Conservation (phyloP, 306 rosid genomes). For the Lathyrus tuberosus region DNA sequence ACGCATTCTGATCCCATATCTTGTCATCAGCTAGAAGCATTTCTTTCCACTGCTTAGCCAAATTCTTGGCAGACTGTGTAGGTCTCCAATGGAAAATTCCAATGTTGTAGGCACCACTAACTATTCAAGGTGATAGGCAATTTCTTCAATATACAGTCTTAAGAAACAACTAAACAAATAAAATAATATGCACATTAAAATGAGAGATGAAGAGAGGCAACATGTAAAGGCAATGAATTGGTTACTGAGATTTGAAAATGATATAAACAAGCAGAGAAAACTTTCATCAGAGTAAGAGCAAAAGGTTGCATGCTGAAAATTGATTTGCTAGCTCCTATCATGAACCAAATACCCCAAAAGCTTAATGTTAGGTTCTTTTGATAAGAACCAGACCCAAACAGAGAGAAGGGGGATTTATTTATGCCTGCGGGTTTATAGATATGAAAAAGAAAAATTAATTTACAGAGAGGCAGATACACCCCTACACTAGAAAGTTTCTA, state of each 20-base stretch:
- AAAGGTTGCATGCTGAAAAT: conserved; percentile 16
- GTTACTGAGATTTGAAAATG: conserved; percentile 23
- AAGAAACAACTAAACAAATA: conserved; percentile 19
- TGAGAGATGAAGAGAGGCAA: conserved; percentile 20
- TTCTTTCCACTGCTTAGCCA: conserved; percentile 89
- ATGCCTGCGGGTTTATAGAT: not conserved
- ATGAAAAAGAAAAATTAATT: too few relatives aligned
- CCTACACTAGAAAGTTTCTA: not conserved
- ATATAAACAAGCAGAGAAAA: not conserved
- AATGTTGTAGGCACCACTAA: conserved; percentile 80
- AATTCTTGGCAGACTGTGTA: conserved; percentile 69
- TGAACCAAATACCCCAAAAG: not conserved
- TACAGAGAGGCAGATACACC: not conserved
- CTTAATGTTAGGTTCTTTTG: not conserved
- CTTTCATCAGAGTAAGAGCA: not conserved
- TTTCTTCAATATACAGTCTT: conserved; percentile 30
- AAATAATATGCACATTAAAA: conserved; percentile 22
- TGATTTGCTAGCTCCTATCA: conserved; percentile 10
- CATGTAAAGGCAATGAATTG: conserved; percentile 14
- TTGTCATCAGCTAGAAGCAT: conserved; percentile 79
- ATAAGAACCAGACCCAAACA: not conserved
- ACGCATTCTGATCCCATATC: conserved; percentile 97
- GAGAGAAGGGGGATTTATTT: not conserved
- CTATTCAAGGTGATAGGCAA: conserved; percentile 47
- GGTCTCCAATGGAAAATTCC: conserved; percentile 99